phyloP scores from a whole-genome alignment of 2,329 filamentous ascomycete genomes.

The Fusarium setosum region DNA sequence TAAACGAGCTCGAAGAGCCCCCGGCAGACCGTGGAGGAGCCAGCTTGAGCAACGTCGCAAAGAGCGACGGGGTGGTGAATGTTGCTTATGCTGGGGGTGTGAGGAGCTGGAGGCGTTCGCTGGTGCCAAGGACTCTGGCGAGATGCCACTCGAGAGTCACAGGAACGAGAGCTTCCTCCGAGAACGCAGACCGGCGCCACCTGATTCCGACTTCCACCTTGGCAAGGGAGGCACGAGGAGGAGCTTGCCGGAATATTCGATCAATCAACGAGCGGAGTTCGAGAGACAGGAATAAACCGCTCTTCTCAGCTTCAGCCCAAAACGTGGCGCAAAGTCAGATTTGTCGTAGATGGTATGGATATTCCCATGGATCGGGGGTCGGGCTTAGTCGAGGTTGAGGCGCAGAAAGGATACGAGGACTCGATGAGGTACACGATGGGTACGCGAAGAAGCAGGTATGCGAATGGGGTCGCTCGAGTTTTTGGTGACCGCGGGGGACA shows the following conservation, averaged over 20 bases:
- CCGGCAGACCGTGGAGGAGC: conserved; percentile 60
- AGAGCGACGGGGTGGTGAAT: conserved; percentile 35
- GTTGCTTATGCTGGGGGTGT: conserved; percentile 18
- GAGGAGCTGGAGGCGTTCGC: neutral
- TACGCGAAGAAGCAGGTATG: conserved; percentile 8
- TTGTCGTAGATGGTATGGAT: conserved; percentile 20
- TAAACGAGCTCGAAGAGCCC: conserved; percentile 66
- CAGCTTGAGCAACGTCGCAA: conserved; percentile 55
- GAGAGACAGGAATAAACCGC: conserved; percentile 6
- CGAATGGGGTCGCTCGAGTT: conserved; percentile 1
- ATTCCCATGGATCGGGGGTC: conserved; percentile 4
- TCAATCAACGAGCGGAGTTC: conserved; percentile 2
- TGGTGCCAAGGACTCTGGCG: neutral
- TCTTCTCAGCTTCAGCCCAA: conserved; percentile 6
- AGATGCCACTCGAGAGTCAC: conserved; percentile 8
- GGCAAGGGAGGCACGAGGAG: conserved; percentile 31
- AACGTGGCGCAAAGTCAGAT: conserved; percentile 32
- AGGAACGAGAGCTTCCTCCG: conserved; percentile 17
- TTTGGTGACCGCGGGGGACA: no score
- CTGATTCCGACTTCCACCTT: conserved; percentile 32
- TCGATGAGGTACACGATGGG: neutral
- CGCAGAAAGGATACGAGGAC: conserved; percentile 14
- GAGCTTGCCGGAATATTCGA: conserved; percentile 8
- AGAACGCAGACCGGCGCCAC: conserved; percentile 21
- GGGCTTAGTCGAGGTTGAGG: conserved; percentile 4